Evolutionary conservation across 1,139 yeast genomes (phyloP), one percentile per base, ranked within the genome.

Genomic region (Pichia sp.): DNA sequence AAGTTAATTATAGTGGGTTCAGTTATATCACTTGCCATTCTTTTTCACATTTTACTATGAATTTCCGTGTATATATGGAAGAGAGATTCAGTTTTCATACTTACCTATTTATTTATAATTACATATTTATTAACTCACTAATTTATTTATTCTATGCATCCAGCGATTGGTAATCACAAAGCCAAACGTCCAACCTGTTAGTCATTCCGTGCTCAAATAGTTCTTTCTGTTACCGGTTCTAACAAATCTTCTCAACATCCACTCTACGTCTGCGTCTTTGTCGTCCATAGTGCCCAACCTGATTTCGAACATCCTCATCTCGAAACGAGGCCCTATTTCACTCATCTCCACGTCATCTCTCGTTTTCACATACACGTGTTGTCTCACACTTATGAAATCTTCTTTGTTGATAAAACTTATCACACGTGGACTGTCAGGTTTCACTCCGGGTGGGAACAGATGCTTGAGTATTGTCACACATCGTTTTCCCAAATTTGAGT

Each of bases 281-380:
- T 91, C 89, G 63, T 93, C 99, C 57, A 93, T 73, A 48, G 96
- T 87, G 3, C 99, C 98, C 60, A 95, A 75, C 65, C 85, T 80
- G 58, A 95, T 73, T 67, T 93, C 97, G 66, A 83, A 93, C 57
- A 93, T 72, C 67, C 90, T 82, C 98, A 93, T 90, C 70, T 95
- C 99, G 64, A 93, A 93, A 56, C 99, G 75, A n/a, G 99, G 99
- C 0, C 99, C 99, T 41, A 95, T 87, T 66, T 93, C 99, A 57
- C 97, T 93, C 56, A 93, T 72, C 66, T 93, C 99, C 3, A 90
- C 96, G 36, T 85, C 80, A 55, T 90, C 96, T 60, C 86, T 82
- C 0, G 96, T 89, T 64, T 82, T 83, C 12, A 91, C 96, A 66
- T 87, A 95, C 2, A 95, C 87, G 66, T 93, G 99, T 66, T 93